Conservation (phyloP, 2,329 filamentous ascomycete species). For the Trichocomaceae sp. region DNA sequence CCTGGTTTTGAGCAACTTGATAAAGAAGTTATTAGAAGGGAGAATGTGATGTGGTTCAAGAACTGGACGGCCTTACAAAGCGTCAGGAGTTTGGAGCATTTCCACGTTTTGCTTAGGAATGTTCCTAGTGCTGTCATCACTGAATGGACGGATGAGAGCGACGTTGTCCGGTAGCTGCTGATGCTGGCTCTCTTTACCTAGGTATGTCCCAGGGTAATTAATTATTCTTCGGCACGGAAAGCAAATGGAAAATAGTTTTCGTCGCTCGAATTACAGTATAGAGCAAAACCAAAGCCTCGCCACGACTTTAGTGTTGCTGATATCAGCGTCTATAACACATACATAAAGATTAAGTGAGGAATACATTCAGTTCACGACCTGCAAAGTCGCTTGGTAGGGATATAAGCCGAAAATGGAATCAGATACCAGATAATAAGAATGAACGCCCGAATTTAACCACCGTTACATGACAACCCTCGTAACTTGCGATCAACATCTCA, state of each 20-base stretch:
- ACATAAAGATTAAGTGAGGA: background rate
- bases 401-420: background rate
- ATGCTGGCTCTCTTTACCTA: background rate
- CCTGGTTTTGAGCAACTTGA: slow-evolving; percentile 25
- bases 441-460: background rate
- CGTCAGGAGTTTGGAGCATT: slow-evolving; percentile 52
- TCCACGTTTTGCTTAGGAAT: slow-evolving; percentile 49
- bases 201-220: background rate
- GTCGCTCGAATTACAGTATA: too few relatives aligned
- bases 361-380: background rate
- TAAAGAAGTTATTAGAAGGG: slow-evolving; percentile 20
- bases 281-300: background rate
- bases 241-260: background rate
- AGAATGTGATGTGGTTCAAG: slow-evolving; percentile 57
- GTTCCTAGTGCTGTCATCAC: slow-evolving; percentile 39
- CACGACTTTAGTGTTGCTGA: background rate
- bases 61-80: slow-evolving; percentile 57
- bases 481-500: background rate
- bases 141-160: slow-evolving; percentile 39
- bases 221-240: background rate
- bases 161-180: slow-evolving; percentile 7
- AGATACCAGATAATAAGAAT: background rate
- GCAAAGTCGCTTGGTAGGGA: slow-evolving; percentile 1
- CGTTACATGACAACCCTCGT: background rate
- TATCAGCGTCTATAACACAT: background rate